Base-by-base conservation (phyloP, 495 filamentous ascomycete genomes). In the Barbatosphaeria neglecta region DNA sequence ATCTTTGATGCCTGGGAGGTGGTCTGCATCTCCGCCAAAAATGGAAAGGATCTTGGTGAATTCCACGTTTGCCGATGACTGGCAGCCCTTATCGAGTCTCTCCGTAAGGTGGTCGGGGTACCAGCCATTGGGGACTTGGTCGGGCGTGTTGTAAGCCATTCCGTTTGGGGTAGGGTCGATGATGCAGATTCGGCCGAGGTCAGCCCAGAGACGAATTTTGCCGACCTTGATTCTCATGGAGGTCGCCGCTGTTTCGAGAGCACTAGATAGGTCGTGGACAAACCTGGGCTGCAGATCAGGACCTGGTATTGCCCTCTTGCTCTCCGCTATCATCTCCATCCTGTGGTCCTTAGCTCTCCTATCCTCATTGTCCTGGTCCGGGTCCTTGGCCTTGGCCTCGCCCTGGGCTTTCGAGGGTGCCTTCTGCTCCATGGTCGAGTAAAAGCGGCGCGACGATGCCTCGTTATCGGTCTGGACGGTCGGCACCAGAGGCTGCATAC, bases 21-120 rank as follows among this genome's bases (percentile, higher is more conserved):
- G 54, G 5, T 63, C 55, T 15, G 64, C 53, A 35, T 75, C 72
- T 0, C 45, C 56, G 31, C 56, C 54, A 11, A 55, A 43, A 2
- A 54, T 62, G 0, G 61, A 67, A 1, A 76, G 50, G 4, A 69
- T 55, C 3, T 66, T 66, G 8, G 70, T 72, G 35, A 73, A 74
- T 7, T 49, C 47, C 5, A 65, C 39, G 28, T 48, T 48, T 8
- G 37, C 22, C n/a, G 44, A 25, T 1, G 49, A 10, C 7, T 44
- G 39, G 22, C 50, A 49, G 6, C 43, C 41, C 16, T 43, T 53
- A 31, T 60, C 62, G 2, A 65, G 46, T 13, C 23, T 42, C 0
- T 22, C n/a, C 13, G 54, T 31, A 20, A 68, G 49, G 18, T 31
- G 20, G 8, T 45, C 16, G 23, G 64, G 41, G 9, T 23, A 11